A percentile compares a stretch with the other conserved stretches of the same genome.
These are phyloP conservation scores for Diaporthe batatas DNA, from an alignment of 2,329 filamentous ascomycete genomes.

Conservation along the genomic window DNA sequence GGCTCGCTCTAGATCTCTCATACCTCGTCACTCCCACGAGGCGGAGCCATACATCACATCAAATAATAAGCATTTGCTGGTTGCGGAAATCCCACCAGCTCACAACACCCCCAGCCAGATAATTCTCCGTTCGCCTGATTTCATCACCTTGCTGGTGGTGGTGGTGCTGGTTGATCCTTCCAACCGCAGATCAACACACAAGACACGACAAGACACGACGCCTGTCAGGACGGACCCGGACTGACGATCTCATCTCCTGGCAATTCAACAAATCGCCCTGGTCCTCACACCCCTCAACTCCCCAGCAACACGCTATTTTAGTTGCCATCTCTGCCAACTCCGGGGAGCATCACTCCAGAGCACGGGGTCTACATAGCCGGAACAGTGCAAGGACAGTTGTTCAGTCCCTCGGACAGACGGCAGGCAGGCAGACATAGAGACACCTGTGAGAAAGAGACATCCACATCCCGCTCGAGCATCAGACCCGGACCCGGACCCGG, in stretches of 20 bases:
- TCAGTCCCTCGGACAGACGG: slow-evolving; percentile 5
- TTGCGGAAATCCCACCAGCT: slow-evolving; percentile 24
- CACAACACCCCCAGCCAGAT: slow-evolving; percentile 24
- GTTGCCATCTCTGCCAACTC: slow-evolving; percentile 32
- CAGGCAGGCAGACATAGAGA: slow-evolving; percentile 4
- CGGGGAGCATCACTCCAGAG: slow-evolving; percentile 14
- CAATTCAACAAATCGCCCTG: slow-evolving; percentile 29
- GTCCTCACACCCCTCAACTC: slow-evolving; percentile 11
- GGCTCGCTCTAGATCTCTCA: slow-evolving; percentile 33
- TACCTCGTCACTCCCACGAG: slow-evolving; percentile 27
- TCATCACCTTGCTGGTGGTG: slow-evolving; percentile 5
- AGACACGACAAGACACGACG: slow-evolving; percentile 32
- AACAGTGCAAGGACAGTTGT: slow-evolving; percentile 34
- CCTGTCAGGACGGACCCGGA: slow-evolving; percentile 30
- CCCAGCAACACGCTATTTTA: slow-evolving; percentile 31
- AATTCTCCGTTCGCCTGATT: slow-evolving; percentile 14
- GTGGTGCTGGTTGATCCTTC: slow-evolving; percentile 27
- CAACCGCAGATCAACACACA: slow-evolving; percentile 25
- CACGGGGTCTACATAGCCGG: slow-evolving; percentile 30
- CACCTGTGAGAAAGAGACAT: slow-evolving; percentile 19
- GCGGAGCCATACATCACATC: slow-evolving; percentile 23
- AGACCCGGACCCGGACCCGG: slow-evolving; percentile 29
- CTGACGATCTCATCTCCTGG: slow-evolving; percentile 31
- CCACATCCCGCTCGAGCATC: slow-evolving; percentile 12
- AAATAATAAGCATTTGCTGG: slow-evolving; percentile 19